These are phyloP conservation scores for Exophiala sp. DNA, from an alignment of 2,329 filamentous ascomycete species.

Conservation along the genomic window DNA sequence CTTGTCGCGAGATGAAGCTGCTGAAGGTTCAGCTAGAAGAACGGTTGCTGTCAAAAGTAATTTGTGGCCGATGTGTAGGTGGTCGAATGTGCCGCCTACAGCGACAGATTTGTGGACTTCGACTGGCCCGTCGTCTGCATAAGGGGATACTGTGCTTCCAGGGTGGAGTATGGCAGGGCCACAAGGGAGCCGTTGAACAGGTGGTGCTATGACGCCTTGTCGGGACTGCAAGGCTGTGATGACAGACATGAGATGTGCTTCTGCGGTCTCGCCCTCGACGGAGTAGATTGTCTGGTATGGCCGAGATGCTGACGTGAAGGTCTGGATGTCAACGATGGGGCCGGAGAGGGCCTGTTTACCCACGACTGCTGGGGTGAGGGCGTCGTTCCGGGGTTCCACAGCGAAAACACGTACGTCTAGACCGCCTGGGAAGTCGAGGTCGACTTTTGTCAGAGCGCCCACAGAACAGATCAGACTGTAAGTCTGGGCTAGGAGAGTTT, in stretches of 20 bases:
- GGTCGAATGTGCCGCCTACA: slow-evolving; percentile 93
- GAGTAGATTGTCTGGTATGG: slow-evolving; percentile 20
- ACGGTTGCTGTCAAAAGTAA: slow-evolving; percentile 86
- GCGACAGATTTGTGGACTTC: slow-evolving; percentile 61
- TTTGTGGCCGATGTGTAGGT: slow-evolving; percentile 93
- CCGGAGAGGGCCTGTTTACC: slow-evolving; percentile 34
- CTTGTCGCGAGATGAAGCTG: slow-evolving; percentile 39
- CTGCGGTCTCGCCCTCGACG: slow-evolving; percentile 39
- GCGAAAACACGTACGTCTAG: slow-evolving; percentile 74
- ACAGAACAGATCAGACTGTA: slow-evolving; percentile 74
- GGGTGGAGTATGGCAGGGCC: slow-evolving; percentile 17
- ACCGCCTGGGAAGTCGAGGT: slow-evolving; percentile 64
- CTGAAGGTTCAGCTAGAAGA: slow-evolving; percentile 59
- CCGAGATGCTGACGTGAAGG: slow-evolving; percentile 41
- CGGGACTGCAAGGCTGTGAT: slow-evolving; percentile 21
- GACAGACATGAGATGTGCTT: slow-evolving; percentile 41
- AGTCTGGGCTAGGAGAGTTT: slow-evolving; percentile 69
- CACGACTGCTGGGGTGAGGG: background rate
- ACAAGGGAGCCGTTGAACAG: slow-evolving; percentile 15
- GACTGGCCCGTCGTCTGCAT: slow-evolving; percentile 9
- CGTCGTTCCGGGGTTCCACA: slow-evolving; percentile 40
- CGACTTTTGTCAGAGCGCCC: slow-evolving; percentile 61
- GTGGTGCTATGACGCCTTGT: slow-evolving; percentile 9
- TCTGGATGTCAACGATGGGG: slow-evolving; percentile 49
- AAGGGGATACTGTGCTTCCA: background rate